Base-by-base conservation (phyloP, 1,139 yeast genomes). In the Scheffersomyces segobiensis region DNA sequence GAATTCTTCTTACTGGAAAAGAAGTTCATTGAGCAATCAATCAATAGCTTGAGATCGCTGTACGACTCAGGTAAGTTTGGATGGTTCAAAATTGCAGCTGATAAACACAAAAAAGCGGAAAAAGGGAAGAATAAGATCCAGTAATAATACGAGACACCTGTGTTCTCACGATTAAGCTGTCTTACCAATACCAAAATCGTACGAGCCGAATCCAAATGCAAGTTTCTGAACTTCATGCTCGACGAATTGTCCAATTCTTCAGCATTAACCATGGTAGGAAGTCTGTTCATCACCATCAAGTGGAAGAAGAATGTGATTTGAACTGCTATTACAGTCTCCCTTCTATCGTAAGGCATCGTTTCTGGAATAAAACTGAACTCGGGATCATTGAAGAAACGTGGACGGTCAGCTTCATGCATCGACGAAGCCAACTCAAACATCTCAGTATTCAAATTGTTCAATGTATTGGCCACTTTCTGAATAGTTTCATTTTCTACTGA, bases 81-180 rank as follows among this genome's bases (percentile, higher is more conserved):
- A 50, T 71, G 68, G 61, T 74, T 76, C 52, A 79, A 63, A 50
- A 78, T 71, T 18, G 73, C 68, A 0, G 78, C 74, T 5, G 74
- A 58, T 2, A 79, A 56, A 42, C 68, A 71, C 52, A 78, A 67
- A 57, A 70, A 76, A 1, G 82, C 82, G 22, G 74, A 66, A 24
- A 74, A 65, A 0, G 81, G 79, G 58, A 67, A 77, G 56, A 69
- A 72, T 48, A 72, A 59, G 39, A 73, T 61, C 81, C 82, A 78
- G 55, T 74, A 75, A 54, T 66, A 65, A 56, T 69, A 74, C 0
- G 78, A 66, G 26, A 67, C 60, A 0, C 74, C 67, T 0, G 68
- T 59, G 8, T 62, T 63, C 5, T 63, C 60, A 24, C 65, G 64
- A 52, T 67, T 67, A 26, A 76, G 49, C 51, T 65, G 69, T 17